Conservation (phyloP, 2,329 filamentous ascomycete genomes). For the Clonostachys chloroleuca region DNA sequence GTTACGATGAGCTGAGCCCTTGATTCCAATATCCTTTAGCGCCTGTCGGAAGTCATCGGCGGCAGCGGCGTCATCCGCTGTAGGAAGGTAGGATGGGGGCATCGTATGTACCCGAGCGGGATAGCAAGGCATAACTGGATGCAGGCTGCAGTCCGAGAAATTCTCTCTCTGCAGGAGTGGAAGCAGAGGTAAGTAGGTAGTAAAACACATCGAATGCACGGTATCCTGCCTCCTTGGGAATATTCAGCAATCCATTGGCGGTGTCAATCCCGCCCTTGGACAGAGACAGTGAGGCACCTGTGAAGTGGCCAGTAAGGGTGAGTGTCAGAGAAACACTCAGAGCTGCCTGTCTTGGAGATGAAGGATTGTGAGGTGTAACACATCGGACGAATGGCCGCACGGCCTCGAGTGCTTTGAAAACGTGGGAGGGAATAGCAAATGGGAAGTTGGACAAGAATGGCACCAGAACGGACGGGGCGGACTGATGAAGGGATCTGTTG, state of each 20-base stretch:
- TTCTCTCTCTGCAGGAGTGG: constrained; percentile 83
- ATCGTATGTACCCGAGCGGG: constrained; percentile 78
- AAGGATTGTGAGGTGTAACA: constrained; percentile 86
- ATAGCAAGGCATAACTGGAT: constrained; percentile 73
- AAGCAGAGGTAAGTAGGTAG: constrained; percentile 88
- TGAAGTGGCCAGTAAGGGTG: constrained; percentile 74
- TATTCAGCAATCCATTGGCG: constrained; percentile 69
- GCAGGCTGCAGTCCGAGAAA: constrained; percentile 77
- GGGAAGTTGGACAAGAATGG: constrained; percentile 82
- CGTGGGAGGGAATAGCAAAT: constrained; percentile 67
- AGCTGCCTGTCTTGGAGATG: constrained; percentile 73
- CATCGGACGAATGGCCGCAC: constrained; percentile 83
- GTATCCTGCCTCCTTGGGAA: constrained; percentile 76
- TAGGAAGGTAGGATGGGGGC: constrained; percentile 88
- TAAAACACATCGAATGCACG: constrained; percentile 98
- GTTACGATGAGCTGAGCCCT: constrained; percentile 75
- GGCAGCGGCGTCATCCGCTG: constrained; percentile 85
- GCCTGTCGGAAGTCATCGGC: constrained; percentile 89
- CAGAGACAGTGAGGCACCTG: constrained; percentile 69
- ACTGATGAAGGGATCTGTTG: constrained; percentile 77
- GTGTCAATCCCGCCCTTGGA: constrained; percentile 89
- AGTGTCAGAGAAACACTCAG: constrained; percentile 79
- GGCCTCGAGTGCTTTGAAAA: constrained; percentile 76
- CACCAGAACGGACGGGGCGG: constrained; percentile 76
- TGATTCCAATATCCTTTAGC: constrained; percentile 90